Evolutionary conservation across 2,329 filamentous ascomycete genomes (phyloP).

Genomic region (Aquanectria penicillioides): DNA sequence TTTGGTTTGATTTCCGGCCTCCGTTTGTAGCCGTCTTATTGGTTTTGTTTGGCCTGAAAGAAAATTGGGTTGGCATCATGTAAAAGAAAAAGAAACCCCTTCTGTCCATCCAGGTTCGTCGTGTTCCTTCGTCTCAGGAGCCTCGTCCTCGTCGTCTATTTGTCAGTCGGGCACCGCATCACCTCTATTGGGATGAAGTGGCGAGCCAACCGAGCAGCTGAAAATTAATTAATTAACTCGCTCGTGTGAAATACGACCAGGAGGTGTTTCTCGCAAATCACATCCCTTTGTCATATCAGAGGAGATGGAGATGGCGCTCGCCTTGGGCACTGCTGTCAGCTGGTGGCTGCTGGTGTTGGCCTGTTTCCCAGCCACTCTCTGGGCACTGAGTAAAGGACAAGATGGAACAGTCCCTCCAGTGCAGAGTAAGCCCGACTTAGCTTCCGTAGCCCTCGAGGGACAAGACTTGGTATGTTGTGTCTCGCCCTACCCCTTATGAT

Average conservation of each 20-base stretch:
- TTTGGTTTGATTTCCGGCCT: not conserved
- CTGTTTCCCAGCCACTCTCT: conserved; percentile 1
- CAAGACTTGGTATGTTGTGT: conserved; percentile 28
- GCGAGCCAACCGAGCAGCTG: too few species aligned
- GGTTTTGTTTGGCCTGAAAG: not conserved
- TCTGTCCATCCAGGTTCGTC: conserved; percentile 10
- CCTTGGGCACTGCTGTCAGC: not conserved
- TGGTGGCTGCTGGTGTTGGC: conserved; percentile 11
- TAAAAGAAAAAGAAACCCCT: not conserved
- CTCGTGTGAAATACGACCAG: too few species aligned
- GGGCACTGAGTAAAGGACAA: conserved; percentile 1
- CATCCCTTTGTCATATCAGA: not conserved
- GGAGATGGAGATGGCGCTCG: not conserved
- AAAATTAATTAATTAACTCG: too few species aligned
- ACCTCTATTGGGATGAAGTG: too few species aligned
- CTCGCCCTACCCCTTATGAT: not conserved
- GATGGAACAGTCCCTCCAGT: conserved; percentile 20
- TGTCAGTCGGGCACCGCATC: not conserved
- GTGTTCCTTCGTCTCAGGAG: not conserved
- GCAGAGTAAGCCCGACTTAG: conserved; percentile 20
- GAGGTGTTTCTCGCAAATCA: not conserved
- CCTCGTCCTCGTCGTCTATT: not conserved
- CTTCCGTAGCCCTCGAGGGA: conserved; percentile 11
- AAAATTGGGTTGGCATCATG: not conserved
- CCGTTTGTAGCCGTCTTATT: not conserved